Evolutionary conservation across 2,329 filamentous ascomycete species (phyloP).

Genomic region (Fusarium miscanthi): DNA sequence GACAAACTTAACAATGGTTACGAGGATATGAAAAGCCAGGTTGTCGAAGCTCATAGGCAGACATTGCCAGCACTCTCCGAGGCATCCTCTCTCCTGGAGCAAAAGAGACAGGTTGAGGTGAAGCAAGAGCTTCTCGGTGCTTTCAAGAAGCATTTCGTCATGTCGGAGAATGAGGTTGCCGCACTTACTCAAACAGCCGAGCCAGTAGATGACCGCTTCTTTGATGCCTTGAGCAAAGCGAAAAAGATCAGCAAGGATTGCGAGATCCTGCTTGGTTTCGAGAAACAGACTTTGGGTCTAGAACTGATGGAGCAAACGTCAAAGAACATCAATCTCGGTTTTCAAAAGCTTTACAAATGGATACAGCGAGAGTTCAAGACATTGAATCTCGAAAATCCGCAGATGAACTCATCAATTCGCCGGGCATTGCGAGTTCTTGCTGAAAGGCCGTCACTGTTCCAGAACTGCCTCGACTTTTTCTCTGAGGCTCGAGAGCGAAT

Average conservation of each 20-base stretch:
- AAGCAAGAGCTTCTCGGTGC: slow-evolving; percentile 83
- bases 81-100: slow-evolving; percentile 76
- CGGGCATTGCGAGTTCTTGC: slow-evolving; percentile 87
- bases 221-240: slow-evolving; percentile 77
- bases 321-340: slow-evolving; percentile 86
- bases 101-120: slow-evolving; percentile 78
- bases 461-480: slow-evolving; percentile 93
- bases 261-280: slow-evolving; percentile 87
- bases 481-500: slow-evolving; percentile 89
- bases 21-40: slow-evolving; percentile 81
- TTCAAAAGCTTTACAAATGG: slow-evolving; percentile 97
- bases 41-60: slow-evolving; percentile 78
- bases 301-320: slow-evolving; percentile 94
- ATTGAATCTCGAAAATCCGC: slow-evolving; percentile 92
- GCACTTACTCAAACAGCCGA: slow-evolving; percentile 81
- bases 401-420: slow-evolving; percentile 87
- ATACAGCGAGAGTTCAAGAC: slow-evolving; percentile 93
- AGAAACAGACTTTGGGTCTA: slow-evolving; percentile 86
- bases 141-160: slow-evolving; percentile 84
- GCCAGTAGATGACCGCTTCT: slow-evolving; percentile 88
- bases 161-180: slow-evolving; percentile 84
- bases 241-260: slow-evolving; percentile 92
- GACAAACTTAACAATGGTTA: slow-evolving; percentile 82
- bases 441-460: slow-evolving; percentile 89
- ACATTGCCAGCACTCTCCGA: slow-evolving; percentile 82